These are phyloP conservation scores for Tolypocladium nubicola DNA, from an alignment of 2,329 filamentous ascomycete species.

Conservation along the genomic window DNA sequence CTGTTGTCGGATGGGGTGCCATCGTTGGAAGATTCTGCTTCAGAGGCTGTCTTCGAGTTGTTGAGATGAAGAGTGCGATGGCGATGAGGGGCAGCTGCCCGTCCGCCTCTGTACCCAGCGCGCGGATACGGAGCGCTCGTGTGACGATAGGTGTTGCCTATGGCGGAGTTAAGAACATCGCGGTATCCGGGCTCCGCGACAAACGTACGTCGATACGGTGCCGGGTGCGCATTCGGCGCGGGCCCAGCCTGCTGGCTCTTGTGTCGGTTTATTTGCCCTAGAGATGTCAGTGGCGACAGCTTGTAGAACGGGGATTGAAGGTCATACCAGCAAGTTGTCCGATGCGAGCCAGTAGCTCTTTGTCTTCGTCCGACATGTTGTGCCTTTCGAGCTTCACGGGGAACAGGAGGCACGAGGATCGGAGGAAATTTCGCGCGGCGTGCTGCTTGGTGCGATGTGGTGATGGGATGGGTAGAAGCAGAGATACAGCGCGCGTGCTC, in stretches of 20 bases:
- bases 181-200: neutral
- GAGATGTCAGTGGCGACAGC: slow-evolving; percentile 11
- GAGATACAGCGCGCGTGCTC: too few relatives aligned
- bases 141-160: slow-evolving; percentile 23
- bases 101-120: slow-evolving; percentile 24
- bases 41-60: slow-evolving; percentile 19
- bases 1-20: slow-evolving; percentile 18
- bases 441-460: neutral
- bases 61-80: slow-evolving; percentile 57
- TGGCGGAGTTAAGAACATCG: neutral
- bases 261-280: slow-evolving; percentile 72
- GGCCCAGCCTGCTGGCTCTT: slow-evolving; percentile 50
- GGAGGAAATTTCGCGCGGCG: too few relatives aligned
- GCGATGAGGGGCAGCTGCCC: slow-evolving; percentile 26
- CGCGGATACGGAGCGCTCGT: slow-evolving; percentile 20
- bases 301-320: neutral
- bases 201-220: slow-evolving; percentile 25
- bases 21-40: slow-evolving; percentile 24
- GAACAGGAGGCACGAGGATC: neutral
- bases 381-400: neutral
- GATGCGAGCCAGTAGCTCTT: slow-evolving; percentile 43
- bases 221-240: slow-evolving; percentile 13
- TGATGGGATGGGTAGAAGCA: neutral
- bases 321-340: slow-evolving; percentile 37
- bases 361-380: slow-evolving; percentile 37